Base-by-base conservation (phyloP, 768 basidiomycete species). In the Rhizopogon vesiculosus region DNA sequence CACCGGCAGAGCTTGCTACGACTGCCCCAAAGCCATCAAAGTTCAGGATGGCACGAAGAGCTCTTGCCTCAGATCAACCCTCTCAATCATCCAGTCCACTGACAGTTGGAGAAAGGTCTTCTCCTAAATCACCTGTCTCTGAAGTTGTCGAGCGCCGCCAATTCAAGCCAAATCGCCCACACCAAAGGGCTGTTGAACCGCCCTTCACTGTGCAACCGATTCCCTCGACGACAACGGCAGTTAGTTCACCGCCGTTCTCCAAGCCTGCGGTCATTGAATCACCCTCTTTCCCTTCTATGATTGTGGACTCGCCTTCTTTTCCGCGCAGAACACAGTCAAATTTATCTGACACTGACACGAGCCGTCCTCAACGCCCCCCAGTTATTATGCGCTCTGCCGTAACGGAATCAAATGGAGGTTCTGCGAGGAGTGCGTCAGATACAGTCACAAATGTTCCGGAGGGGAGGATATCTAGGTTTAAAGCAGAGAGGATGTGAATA, bases 1-100 rank as follows among this genome's bases (percentile, higher is more conserved):
- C 6, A 13, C 19, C 31, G 5, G 44, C 19, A 33, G 42, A 31
- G 29, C 3, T 54, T 35, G 9, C 40, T 38, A 45, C 3, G 19
- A 16, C 64, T 49, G 74, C 66, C 50, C 67, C 70, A 39, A 78
- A 77, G 56, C 64, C 67, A 4, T 83, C 80, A 7, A 79, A 73
- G 63, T 83, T 85, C 69, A 80, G 78, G 65, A 66, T 72, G n/a
- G 68, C 74, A 42, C 54, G 43, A 28, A 15, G 58, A 18, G 42
- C 49, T 42, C 42, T 42, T 42, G 19, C 19, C 19, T 29, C 38
- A 35, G 54, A 33, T 35, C 29, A 28, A 35, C 50, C 58, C 22
- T 19, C 46, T 40, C 65, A 67, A 41, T 54, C 59, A 29, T 57
- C 63, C 19, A 56, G 56, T 28, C 67, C 66, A 3, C 54, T 69